Evolutionary conservation across 345 rosid genomes (phyloP).

Genomic region (Combretum micranthum): DNA sequence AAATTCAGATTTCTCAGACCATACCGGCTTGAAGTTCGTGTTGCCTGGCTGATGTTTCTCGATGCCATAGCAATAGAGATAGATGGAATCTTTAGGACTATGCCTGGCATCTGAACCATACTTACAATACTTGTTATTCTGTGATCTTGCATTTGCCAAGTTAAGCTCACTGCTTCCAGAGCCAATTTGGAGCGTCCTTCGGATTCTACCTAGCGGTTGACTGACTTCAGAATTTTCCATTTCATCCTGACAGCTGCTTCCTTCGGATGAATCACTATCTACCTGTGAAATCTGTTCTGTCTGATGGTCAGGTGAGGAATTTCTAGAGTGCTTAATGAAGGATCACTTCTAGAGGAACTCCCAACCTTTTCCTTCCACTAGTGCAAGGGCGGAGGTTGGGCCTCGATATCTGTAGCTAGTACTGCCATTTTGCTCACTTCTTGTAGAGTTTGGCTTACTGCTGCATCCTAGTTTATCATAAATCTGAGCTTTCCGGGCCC

Average conservation of each 20-base stretch:
- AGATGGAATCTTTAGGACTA: slow-evolving; percentile 20
- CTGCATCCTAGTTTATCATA: slow-evolving; percentile 62
- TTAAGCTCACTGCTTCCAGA: slow-evolving; percentile 24
- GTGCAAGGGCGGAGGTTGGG: slow-evolving; percentile 38
- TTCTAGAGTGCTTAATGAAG: slow-evolving; percentile 29
- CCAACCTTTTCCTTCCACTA: slow-evolving; percentile 57
- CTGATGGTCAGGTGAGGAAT: slow-evolving; percentile 31
- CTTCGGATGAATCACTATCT: slow-evolving; percentile 65
- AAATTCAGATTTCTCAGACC: slow-evolving; percentile 44
- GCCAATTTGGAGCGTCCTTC: slow-evolving; percentile 23
- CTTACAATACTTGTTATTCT: slow-evolving; percentile 34
- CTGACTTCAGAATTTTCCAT: slow-evolving; percentile 31
- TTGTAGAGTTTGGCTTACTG: slow-evolving; percentile 45
- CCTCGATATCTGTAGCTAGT: slow-evolving; percentile 47
- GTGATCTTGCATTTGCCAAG: slow-evolving; percentile 40
- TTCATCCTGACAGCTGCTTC: slow-evolving; percentile 49
- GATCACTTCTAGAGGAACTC: slow-evolving; percentile 51
- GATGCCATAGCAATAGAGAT: slow-evolving; percentile 30
- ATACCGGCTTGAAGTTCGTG: slow-evolving; percentile 26
- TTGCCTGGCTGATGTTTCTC: slow-evolving; percentile 33
- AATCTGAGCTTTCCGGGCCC: slow-evolving; percentile 48
- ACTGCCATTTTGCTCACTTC: slow-evolving; percentile 36
- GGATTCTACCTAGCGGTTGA: slow-evolving; percentile 32
- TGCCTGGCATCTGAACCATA: slow-evolving; percentile 37
- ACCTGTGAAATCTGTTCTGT: slow-evolving; percentile 38